Evolutionary conservation across 1,139 yeast genomes (phyloP).

Genomic region (Blastobotrys buckinghamii): DNA sequence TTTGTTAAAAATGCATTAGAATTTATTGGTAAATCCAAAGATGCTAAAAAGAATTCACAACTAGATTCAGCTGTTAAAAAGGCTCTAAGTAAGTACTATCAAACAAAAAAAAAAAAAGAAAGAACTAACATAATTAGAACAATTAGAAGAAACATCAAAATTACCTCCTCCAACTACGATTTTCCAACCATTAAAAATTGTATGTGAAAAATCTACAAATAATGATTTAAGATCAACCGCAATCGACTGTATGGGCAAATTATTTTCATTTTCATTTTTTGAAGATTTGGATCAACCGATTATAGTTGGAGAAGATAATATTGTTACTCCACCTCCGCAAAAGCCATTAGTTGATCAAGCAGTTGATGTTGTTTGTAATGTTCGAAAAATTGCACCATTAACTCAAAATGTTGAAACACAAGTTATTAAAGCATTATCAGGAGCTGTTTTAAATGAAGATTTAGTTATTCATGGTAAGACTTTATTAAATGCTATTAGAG

Average conservation of each 20-base stretch:
- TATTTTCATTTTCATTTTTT: slow-evolving; percentile 57
- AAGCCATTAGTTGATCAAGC: slow-evolving; percentile 73
- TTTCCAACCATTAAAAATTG: slow-evolving; percentile 57
- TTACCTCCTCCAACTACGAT: slow-evolving; percentile 43
- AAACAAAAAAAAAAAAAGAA: slow-evolving; percentile 4
- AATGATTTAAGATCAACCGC: slow-evolving; percentile 51
- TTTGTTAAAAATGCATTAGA: slow-evolving; percentile 47
- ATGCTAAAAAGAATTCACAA: slow-evolving; percentile 43
- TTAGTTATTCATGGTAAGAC: slow-evolving; percentile 90
- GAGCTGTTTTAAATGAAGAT: slow-evolving; percentile 72
- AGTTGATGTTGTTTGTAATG: slow-evolving; percentile 74
- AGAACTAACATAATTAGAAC: slow-evolving; percentile 15
- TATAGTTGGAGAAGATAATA: slow-evolving; percentile 32
- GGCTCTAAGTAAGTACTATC: slow-evolving; percentile 35
- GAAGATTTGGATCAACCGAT: slow-evolving; percentile 45
- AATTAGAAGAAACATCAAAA: slow-evolving; percentile 20
- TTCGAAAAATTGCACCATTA: slow-evolving; percentile 59
- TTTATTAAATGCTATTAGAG: slow-evolving; percentile 83
- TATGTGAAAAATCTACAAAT: slow-evolving; percentile 47
- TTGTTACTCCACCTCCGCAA: slow-evolving; percentile 49
- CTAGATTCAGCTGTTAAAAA: slow-evolving; percentile 39
- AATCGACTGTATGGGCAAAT: slow-evolving; percentile 59
- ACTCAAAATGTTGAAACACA: slow-evolving; percentile 87
- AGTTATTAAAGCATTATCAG: slow-evolving; percentile 84
- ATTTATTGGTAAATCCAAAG: slow-evolving; percentile 42